These are phyloP conservation scores for Monilinia vaccinii-corymbosi DNA, from an alignment of 2,329 filamentous ascomycete genomes.

Conservation along the genomic window DNA sequence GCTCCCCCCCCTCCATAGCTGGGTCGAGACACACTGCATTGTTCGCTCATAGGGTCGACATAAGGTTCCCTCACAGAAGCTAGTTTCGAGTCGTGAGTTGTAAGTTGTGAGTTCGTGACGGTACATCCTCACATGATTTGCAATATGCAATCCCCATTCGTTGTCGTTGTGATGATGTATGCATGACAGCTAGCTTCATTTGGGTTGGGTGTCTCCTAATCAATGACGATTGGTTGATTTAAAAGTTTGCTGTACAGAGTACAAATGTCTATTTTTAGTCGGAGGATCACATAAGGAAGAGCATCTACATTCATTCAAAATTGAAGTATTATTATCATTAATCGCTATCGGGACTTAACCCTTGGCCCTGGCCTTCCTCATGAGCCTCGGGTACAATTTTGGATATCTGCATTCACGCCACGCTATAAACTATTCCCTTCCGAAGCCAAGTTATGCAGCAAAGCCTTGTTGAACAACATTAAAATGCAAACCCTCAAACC, in stretches of 20 bases:
- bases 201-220: too few relatives aligned
- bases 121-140: background rate
- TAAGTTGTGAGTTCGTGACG: too few relatives aligned
- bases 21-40: too few relatives aligned
- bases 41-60: too few relatives aligned
- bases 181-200: too few relatives aligned
- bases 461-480: background rate
- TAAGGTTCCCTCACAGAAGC: too few relatives aligned
- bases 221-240: background rate
- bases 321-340: slow-evolving; percentile 5
- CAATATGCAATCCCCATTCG: background rate
- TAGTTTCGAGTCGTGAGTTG: too few relatives aligned
- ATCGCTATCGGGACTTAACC: slow-evolving; percentile 2
- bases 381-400: background rate
- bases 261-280: too few relatives aligned
- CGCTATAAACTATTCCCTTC: background rate
- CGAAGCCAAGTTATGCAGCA: slow-evolving; percentile 1
- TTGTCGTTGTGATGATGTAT: slow-evolving; percentile 2
- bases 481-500: slow-evolving; percentile 8
- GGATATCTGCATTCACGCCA: background rate
- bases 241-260: background rate
- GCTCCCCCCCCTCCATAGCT: background rate
- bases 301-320: background rate
- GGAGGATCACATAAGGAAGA: background rate
- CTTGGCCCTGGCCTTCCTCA: background rate